A percentile compares a stretch with the other conserved stretches of the same genome.
Evolutionary conservation across 768 basidiomycete genomes (phyloP).

Genomic region (Grammothele lineata): DNA sequence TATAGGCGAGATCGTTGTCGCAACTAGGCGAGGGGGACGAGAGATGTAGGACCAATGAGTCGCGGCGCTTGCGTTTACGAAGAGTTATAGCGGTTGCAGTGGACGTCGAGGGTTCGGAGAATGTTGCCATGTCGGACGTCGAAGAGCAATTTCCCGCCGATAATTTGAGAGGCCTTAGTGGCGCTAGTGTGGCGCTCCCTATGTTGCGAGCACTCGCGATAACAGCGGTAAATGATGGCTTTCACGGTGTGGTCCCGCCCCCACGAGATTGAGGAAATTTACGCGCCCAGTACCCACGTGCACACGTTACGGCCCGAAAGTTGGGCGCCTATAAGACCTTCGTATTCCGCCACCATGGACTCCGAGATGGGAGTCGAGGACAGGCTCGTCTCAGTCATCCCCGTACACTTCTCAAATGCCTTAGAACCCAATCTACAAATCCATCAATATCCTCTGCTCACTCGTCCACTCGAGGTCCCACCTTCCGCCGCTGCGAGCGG

Average conservation of each 20-base stretch:
- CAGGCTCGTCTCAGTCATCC: constrained; percentile 62
- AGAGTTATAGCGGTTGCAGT: constrained; percentile 15
- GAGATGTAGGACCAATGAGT: constrained; percentile 18
- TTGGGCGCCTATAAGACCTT: constrained; percentile 7
- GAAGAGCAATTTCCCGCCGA: background rate
- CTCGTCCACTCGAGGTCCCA: constrained; percentile 68
- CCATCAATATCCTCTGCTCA: constrained; percentile 78
- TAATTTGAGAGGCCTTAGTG: too few relatives aligned
- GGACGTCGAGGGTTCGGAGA: constrained; percentile 1
- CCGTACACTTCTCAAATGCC: constrained; percentile 65
- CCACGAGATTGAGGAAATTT: constrained; percentile 12
- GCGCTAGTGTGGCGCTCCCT: too few relatives aligned
- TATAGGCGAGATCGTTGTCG: constrained; percentile 8
- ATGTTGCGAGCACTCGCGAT: background rate
- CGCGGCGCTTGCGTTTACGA: constrained; percentile 20
- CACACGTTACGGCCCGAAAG: background rate
- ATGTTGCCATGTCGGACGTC: background rate
- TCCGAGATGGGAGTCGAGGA: constrained; percentile 36
- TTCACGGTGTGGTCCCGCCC: background rate
- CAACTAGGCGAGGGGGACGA: constrained; percentile 19
- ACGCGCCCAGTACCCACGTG: constrained; percentile 12
- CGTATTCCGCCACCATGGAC: constrained; percentile 10
- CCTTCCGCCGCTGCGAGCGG: constrained; percentile 71
- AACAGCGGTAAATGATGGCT: too few relatives aligned
- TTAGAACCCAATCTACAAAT: constrained; percentile 64